Base-by-base conservation (phyloP, 805 yeast species). In the Lipomyces yamadae region DNA sequence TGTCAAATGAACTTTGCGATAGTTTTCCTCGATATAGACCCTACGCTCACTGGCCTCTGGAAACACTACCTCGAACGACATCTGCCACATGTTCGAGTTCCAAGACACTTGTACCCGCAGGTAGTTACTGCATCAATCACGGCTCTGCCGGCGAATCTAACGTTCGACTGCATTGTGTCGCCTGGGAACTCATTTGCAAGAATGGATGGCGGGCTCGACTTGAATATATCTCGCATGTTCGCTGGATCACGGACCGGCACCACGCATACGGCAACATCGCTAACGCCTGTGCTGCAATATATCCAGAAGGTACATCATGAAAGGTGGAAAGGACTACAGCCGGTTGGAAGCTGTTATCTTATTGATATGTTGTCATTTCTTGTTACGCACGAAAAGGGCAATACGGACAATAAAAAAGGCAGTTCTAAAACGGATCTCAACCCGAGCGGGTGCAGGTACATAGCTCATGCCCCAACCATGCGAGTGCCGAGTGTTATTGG, bases 151-250 rank as follows among this genome's bases (percentile, higher is more conserved):
- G 2, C 52, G 50, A 32, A n/a, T 35, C n/a, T 24, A 2, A n/a
- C 45, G 24, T 61, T 68, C 50, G 72, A 70, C 61, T 69, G 72
- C 45, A 60, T 70, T 33, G 72, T 70, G 11, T 67, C 70, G 35
- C 72, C 71, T 4, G 72, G 67, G 15, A 70, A 66, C 61, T 61
- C 71, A 30, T 70, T 64, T 42, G 72, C 66, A 24, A 57, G 65
- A 13, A 66, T 70, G 71, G 72, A 70, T 42, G 72, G 72, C 42
- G 72, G 72, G 7, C 57, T 69, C n/a, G 72, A 70, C 56, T 35
- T 65, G 34, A 55, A 64, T 54, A 67, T 70, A 15, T 59, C 67
- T 39, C 50, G 57, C 18, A 53, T 64, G 37, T 65, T 60, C 24
- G 32, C 62, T 18, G 57, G 45, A 29, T 39, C 24, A 5, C 50